Conservation (phyloP, 2,329 filamentous ascomycete genomes). For the Rachicladosporium sp. region DNA sequence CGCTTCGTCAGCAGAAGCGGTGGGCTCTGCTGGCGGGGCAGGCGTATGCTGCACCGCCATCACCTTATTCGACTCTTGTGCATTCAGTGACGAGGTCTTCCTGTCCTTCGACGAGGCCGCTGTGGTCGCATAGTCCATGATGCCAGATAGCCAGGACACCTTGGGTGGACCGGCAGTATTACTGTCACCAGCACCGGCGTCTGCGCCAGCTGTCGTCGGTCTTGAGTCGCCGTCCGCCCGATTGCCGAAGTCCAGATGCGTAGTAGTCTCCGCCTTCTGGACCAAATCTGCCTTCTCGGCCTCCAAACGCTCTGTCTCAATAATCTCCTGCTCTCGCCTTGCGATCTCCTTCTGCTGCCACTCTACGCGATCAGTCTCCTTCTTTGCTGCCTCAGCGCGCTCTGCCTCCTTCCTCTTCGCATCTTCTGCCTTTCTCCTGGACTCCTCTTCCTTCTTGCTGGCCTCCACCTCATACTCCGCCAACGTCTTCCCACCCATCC, state of each 20-base stretch:
- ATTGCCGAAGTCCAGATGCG: constrained; percentile 3
- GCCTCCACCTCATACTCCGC: constrained; percentile 10
- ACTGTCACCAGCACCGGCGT: too few species aligned
- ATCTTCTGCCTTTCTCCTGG: not conserved
- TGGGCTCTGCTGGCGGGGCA: too few species aligned
- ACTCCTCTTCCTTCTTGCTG: constrained; percentile 4
- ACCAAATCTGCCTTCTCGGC: constrained; percentile 6
- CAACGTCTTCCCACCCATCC: constrained; percentile 18
- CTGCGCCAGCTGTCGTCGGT: too few species aligned
- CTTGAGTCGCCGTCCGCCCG: not conserved
- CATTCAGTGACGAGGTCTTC: too few species aligned
- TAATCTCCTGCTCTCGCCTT: constrained; percentile 13
- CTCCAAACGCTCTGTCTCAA: constrained; percentile 6
- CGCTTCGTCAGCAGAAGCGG: too few species aligned
- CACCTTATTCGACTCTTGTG: too few species aligned
- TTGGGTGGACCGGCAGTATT: too few species aligned
- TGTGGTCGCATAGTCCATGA: constrained; percentile 28
- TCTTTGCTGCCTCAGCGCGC: constrained; percentile 3
- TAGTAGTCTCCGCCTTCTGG: too few species aligned
- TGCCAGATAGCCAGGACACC: constrained; percentile 28
- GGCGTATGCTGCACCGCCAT: too few species aligned
- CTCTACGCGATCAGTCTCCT: constrained; percentile 1
- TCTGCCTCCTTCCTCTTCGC: constrained; percentile 1
- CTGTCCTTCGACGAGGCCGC: too few species aligned
- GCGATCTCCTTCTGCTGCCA: constrained; percentile 2